A percentile compares a stretch with the other conserved stretches of the same genome.
Conservation (phyloP, 305 asterid species). For the Fraxinus nigra region DNA sequence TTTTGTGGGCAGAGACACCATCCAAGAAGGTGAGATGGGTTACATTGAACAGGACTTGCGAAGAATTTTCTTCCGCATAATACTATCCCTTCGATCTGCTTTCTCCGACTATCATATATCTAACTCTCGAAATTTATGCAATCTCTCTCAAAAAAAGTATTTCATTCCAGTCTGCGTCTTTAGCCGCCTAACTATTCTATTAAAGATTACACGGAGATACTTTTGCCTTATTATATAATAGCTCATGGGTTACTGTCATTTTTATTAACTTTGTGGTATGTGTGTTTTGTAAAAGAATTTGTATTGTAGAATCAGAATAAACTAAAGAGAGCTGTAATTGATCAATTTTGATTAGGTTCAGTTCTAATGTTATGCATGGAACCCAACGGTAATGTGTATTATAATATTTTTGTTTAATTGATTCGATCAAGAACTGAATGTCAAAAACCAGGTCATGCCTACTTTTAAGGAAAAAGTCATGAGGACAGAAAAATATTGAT, state of each 20-base stretch:
- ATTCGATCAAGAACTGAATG: neutral
- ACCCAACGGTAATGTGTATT: neutral
- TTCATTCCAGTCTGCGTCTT: neutral
- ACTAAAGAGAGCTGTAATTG: neutral
- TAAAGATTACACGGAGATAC: neutral
- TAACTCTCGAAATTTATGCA: neutral
- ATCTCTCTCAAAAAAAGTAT: neutral
- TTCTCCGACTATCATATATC: neutral
- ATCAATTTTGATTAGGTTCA: neutral
- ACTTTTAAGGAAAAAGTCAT: neutral
- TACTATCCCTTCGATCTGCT: neutral
- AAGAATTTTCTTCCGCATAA: neutral
- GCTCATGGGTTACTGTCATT: neutral
- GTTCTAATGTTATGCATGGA: neutral
- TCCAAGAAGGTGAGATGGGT: neutral
- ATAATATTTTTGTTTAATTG: neutral
- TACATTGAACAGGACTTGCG: neutral
- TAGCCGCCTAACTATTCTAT: neutral
- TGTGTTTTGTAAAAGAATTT: neutral
- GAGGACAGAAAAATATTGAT: no score
- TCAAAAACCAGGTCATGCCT: neutral
- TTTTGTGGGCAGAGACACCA: neutral
- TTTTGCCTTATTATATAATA: neutral
- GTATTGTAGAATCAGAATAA: neutral
- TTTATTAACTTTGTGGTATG: neutral